Base-by-base conservation (phyloP, 75 land plant species). In the Picea sitchensis region DNA sequence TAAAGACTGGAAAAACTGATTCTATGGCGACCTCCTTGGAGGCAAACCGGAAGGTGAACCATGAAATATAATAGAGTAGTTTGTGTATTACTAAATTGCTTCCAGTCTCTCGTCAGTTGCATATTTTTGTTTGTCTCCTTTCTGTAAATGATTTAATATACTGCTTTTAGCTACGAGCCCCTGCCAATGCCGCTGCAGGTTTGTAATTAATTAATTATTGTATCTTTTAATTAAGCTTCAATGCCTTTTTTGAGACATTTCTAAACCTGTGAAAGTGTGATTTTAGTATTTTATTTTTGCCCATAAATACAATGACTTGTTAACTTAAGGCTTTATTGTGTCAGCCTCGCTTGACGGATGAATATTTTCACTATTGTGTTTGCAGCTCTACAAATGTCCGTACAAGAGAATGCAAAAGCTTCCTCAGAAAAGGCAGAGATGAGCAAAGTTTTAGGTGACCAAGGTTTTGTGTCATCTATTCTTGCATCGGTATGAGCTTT, bases 311-410 rank as follows among this genome's bases (percentile, higher is more conserved):
- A 41, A 41, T 41, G 44, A 4, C 44, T 41, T 14, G n/a, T 69
- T 69, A 69, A 2, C 72, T 17, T 18, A 69, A 47, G 32, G 17
- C 51, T 69, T 69, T 6, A 18, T 68, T 38, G 20, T 38, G 47
- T 20, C 51, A 69, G 13, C 38, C 47, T n/a, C 15, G 18, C 5
- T 17, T 71, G 44, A 17, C 44, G 41, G 13, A 71, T 13, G 41
- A 3, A 71, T 71, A 11, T 44, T 20, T 71, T 1, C n/a, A 41
- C 11, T 17, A n/a, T 41, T 71, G 23, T 71, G 51, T n/a, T 17
- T 71, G 74, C 74, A 96, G 96, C 96, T 65, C 89, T 96, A 77
- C 93, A 94, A 72, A 87, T 96, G 82, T 96, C 99, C 67, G 91
- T 96, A 80, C 92, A 96, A 57, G 98, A 90, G 1, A 76, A 73